Conservation (phyloP, 805 yeast species). For the Candida sakaeoensis region DNA sequence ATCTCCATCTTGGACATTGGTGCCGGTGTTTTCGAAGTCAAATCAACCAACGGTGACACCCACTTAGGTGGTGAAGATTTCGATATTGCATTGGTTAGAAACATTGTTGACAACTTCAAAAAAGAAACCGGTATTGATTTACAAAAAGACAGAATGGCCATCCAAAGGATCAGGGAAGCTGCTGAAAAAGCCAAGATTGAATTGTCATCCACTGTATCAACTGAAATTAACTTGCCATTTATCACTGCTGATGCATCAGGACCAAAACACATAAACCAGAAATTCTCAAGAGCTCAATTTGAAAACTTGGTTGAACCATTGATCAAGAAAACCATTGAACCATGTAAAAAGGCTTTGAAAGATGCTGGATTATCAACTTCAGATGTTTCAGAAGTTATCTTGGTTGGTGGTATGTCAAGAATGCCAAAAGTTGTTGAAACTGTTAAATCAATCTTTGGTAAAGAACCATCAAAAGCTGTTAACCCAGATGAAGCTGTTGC, state of each 20-base stretch:
- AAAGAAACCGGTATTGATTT: constrained; percentile 67
- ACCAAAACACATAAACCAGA: constrained; percentile 73
- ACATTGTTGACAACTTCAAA: constrained; percentile 76
- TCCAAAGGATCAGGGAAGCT: constrained; percentile 83
- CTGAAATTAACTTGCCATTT: constrained; percentile 79
- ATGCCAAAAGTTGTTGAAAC: constrained; percentile 84
- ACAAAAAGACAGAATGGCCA: constrained; percentile 64
- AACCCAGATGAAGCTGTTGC: constrained; percentile 96
- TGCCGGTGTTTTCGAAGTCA: constrained; percentile 96
- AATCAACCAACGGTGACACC: constrained; percentile 95
- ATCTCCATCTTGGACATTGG: constrained; percentile 94
- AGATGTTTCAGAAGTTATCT: constrained; percentile 73
- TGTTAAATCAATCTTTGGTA: constrained; percentile 73
- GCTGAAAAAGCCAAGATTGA: constrained; percentile 90
- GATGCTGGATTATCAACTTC: constrained; percentile 69
- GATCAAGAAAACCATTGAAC: constrained; percentile 68
- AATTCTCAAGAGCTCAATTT: constrained; percentile 63
- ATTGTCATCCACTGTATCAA: constrained; percentile 67
- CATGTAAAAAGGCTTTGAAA: constrained; percentile 77
- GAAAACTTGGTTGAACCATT: constrained; percentile 65
- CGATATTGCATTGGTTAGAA: constrained; percentile 82
- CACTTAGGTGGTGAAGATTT: constrained; percentile 93
- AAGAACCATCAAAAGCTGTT: constrained; percentile 84
- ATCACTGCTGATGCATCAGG: constrained; percentile 84
- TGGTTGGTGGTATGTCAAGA: constrained; percentile 90